Evolutionary conservation across 2,329 filamentous ascomycete genomes (phyloP), one percentile per base, ranked within the genome.

Genomic region (Fusarium avenaceum): DNA sequence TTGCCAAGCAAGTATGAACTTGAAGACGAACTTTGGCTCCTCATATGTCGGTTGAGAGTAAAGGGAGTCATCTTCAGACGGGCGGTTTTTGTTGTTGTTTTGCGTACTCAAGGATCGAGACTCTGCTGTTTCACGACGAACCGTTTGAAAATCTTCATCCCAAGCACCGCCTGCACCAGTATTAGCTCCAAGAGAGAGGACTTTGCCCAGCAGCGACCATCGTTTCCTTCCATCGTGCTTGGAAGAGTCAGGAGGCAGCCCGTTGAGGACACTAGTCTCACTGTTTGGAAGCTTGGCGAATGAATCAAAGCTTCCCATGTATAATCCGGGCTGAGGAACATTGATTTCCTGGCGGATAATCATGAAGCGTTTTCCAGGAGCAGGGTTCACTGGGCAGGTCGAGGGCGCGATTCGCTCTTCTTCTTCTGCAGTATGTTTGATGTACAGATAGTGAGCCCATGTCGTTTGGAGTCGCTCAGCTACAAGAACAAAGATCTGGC

Each of bases 301-400:
- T 0, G 81, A 78, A 72, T 87, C 85, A 61, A 87, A 87, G 17
- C 83, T 69, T 8, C 66, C 83, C 48, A 83, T 74, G 57, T 83
- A 79, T 10, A 87, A 76, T 8, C 84, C 83, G 4, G 80, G 79
- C 63, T 86, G 85, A 1, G 81, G 77, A 6, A 77, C 72, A 44
- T 80, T 81, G 22, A 85, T 74, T 63, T 97, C 94, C 67, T 92
- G 94, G 58, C 93, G 90, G 69, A 97, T 91, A 72, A 97, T 97
- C 78, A 97, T 88, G 63, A 97, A 92, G 64, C 92, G 87, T 74
- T 95, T 92, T 46, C 92, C 91, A 3, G 94, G 93, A 4, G 93
- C 93, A 7, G 94, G 94, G 59, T 90, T 90, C 73, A 91, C 94
- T n/a, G 94, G 92, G 7, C 89, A 89, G 4, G 92, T 93, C 1